Percentiles rank a stretch among this genome's conserved stretches.
These are phyloP conservation scores for Auriscalpium orientale DNA, from an alignment of 768 basidiomycete species.

Conservation along the genomic window DNA sequence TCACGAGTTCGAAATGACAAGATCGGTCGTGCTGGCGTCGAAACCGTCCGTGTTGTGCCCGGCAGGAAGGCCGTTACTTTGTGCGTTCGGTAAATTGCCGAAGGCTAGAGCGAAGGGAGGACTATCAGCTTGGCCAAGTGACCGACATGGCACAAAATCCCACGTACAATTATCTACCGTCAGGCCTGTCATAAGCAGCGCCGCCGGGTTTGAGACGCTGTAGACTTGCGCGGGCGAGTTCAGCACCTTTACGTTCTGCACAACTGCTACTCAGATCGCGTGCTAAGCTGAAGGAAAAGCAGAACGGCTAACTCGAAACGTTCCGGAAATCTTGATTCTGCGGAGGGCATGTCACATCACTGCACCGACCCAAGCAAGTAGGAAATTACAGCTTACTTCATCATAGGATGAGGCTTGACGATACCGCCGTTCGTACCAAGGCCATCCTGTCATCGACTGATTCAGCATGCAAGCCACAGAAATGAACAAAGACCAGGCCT, in stretches of 20 bases:
- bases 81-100: constrained; percentile 43
- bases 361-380: neutral
- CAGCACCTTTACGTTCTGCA: constrained; percentile 28
- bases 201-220: constrained; percentile 21
- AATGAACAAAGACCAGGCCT: neutral
- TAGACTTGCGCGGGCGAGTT: constrained; percentile 34
- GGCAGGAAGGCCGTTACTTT: constrained; percentile 41
- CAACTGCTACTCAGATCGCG: neutral
- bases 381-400: constrained; percentile 26
- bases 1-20: constrained; percentile 22
- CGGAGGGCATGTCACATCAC: neutral
- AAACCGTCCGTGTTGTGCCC: constrained; percentile 34
- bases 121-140: no score
- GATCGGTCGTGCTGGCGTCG: constrained; percentile 20
- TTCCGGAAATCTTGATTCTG: constrained; percentile 35
- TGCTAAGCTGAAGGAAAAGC: neutral
- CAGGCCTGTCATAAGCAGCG: constrained; percentile 36
- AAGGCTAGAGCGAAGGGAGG: constrained; percentile 29
- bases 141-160: neutral
- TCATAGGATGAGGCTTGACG: constrained; percentile 31
- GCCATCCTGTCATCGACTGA: constrained; percentile 17
- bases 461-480: neutral
- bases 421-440: constrained; percentile 25
- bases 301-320: constrained; percentile 23
- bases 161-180: constrained; percentile 48